These are phyloP conservation scores for Colletotrichum destructivum DNA, from an alignment of 2,329 filamentous ascomycete genomes.

Conservation along the genomic window DNA sequence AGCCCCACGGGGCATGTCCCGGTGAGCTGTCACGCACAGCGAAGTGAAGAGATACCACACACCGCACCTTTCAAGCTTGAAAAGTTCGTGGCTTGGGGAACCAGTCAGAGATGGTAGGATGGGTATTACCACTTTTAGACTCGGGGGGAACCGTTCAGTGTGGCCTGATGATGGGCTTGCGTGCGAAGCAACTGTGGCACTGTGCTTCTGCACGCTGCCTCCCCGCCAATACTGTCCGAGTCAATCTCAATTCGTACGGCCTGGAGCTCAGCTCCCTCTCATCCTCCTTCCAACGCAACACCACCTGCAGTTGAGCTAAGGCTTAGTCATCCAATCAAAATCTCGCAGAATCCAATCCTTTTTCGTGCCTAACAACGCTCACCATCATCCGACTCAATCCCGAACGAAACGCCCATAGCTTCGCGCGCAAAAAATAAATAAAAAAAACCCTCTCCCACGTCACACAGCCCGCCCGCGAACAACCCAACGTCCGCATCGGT, in stretches of 20 bases:
- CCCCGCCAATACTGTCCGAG: accelerated
- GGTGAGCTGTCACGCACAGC: constrained; percentile 13
- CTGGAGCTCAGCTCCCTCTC: constrained; percentile 39
- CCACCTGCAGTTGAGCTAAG: constrained; percentile 28
- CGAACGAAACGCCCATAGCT: constrained; percentile 42
- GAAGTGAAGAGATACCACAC: constrained; percentile 22
- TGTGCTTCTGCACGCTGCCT: background rate
- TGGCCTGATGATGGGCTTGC: constrained; percentile 31
- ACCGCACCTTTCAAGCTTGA: constrained; percentile 6
- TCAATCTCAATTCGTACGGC: constrained; percentile 40
- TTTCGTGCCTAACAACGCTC: constrained; percentile 40
- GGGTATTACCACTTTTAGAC: constrained; percentile 34
- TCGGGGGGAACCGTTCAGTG: constrained; percentile 33
- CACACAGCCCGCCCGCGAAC: constrained; percentile 33
- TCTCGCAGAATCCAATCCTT: constrained; percentile 45
- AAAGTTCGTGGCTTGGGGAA: constrained; percentile 20
- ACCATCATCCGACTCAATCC: constrained; percentile 51
- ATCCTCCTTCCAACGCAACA: constrained; percentile 12
- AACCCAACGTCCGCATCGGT: constrained; percentile 28
- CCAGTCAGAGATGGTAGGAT: constrained; percentile 34
- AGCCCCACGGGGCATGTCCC: constrained; percentile 13
- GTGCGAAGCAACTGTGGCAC: background rate
- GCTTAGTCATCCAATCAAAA: constrained; percentile 46
- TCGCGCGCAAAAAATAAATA: constrained; percentile 35
- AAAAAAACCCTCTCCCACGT: constrained; percentile 37